Conservation (phyloP, 768 basidiomycete genomes). For the Ramaria sp. region DNA sequence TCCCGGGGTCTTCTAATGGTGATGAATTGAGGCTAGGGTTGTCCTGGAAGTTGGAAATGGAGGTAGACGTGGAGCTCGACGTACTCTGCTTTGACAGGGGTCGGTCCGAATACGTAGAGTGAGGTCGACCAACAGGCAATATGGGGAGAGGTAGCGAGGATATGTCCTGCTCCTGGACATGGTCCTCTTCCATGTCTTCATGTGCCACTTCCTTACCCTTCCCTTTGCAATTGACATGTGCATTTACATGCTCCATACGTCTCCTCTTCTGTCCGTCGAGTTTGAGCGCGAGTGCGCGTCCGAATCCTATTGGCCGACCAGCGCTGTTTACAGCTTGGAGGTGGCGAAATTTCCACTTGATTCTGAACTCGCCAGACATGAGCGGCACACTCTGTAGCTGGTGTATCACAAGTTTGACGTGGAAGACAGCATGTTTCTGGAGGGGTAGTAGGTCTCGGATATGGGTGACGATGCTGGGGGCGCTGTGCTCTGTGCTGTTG, state of each 20-base stretch:
- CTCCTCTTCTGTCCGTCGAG: constrained; percentile 25
- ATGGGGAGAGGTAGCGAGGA: not conserved
- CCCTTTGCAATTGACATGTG: constrained; percentile 2
- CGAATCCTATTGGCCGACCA: constrained; percentile 22
- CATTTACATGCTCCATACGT: constrained; percentile 9
- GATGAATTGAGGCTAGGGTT: not conserved
- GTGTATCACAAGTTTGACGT: constrained; percentile 48
- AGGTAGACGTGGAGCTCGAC: constrained; percentile 4
- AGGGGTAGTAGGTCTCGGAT: constrained; percentile 22
- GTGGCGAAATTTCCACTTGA: constrained; percentile 64
- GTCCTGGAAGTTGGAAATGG: not conserved
- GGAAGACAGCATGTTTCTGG: constrained; percentile 57
- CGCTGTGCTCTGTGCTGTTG: not conserved
- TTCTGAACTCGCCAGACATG: constrained; percentile 57
- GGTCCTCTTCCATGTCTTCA: not conserved
- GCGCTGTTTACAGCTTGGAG: constrained; percentile 27
- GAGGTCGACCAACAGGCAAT: too few species aligned
- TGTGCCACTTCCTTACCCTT: constrained; percentile 7
- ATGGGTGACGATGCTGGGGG: constrained; percentile 2
- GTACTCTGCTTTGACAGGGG: not conserved
- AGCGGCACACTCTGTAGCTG: constrained; percentile 65
- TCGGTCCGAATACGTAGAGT: too few species aligned
- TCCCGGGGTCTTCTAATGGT: constrained; percentile 9
- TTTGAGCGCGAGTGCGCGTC: constrained; percentile 5
- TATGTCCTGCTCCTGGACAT: not conserved